These are phyloP conservation scores for Alternaria solani DNA, from an alignment of 2,329 filamentous ascomycete species.

Conservation along the genomic window DNA sequence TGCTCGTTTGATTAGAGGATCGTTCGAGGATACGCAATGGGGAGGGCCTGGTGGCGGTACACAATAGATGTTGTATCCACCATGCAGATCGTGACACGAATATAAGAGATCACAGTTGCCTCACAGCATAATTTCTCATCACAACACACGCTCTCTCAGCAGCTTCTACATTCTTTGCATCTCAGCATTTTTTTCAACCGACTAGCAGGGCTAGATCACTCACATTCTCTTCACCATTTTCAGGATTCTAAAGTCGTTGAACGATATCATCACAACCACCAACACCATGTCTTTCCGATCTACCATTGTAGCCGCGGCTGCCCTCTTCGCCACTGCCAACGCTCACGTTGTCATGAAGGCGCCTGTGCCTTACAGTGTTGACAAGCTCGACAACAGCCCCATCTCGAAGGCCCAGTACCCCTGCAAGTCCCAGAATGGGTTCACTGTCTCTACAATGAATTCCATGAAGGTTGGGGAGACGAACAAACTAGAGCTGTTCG, in stretches of 20 bases:
- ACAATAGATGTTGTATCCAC: constrained; percentile 9
- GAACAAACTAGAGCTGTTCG: constrained; percentile 71
- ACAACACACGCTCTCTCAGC: constrained; percentile 28
- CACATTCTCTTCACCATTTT: constrained; percentile 24
- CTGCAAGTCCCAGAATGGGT: constrained; percentile 61
- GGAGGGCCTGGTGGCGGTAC: constrained; percentile 20
- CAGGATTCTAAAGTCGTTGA: too few species aligned
- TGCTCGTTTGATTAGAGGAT: constrained; percentile 44
- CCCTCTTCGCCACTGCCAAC: constrained; percentile 64
- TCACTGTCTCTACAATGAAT: constrained; percentile 45
- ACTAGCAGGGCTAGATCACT: constrained; percentile 46
- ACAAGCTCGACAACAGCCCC: constrained; percentile 68
- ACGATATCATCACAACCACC: constrained; percentile 17
- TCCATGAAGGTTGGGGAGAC: constrained; percentile 68
- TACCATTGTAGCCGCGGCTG: constrained; percentile 57
- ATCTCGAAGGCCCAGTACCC: constrained; percentile 73
- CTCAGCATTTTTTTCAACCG: constrained; percentile 17
- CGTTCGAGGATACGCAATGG: constrained; percentile 13
- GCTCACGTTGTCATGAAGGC: constrained; percentile 79
- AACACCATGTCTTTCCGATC: constrained; percentile 62
- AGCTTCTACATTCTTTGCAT: constrained; percentile 29
- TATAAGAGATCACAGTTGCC: constrained; percentile 36
- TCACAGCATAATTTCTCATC: constrained; percentile 23
- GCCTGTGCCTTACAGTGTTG: constrained; percentile 69
- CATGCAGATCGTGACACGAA: constrained; percentile 16